Base-by-base conservation (phyloP, 2,329 filamentous ascomycete genomes). In the Cytospora paraplurivora region DNA sequence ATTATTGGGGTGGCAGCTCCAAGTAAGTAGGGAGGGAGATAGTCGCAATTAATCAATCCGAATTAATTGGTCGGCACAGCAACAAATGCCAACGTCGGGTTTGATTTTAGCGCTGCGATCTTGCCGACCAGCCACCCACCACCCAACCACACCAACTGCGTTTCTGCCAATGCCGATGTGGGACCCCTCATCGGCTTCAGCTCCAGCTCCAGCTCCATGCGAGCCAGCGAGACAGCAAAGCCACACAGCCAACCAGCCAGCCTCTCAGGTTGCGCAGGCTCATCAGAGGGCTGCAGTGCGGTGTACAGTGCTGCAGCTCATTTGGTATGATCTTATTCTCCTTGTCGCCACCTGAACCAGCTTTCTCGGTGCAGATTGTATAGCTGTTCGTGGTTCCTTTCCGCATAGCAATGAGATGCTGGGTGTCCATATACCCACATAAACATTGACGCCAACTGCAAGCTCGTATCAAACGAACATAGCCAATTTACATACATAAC, bases 61-160 rank as follows among this genome's bases (percentile, higher is more conserved):
- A 50, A 58, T 35, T 55, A 54, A 62, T 59, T 59, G 58, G 50
- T 57, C 58, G 62, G 62, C 62, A 32, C 21, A 47, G 34, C 58
- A 62, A 53, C 62, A 27, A 64, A 57, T 57, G 15, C 35, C 35
- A 7, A 49, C 19, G 41, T 41, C n/a, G 38, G 55, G n/a, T 38
- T 35, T n/a, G 41, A 41, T 47, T 38, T 57, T 64, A 56, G 57
- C 62, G 62, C 58, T 47, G 34, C 50, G 34, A 41, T 33, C 27
- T 41, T 55, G 51, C 58, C 54, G 37, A 47, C 44, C 27, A 49
- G 41, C 56, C 27, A 49, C 56, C 49, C 34, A 32, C 44, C 34
- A 53, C 35, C 35, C 57, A 59, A 38, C 38, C 47, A 58, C 15
- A 13, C 37, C 47, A 17, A 53, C 21, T 49, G 58, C 47, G 35